phyloP scores from a whole-genome alignment of 345 rosid genomes.

The Brassica napus region DNA sequence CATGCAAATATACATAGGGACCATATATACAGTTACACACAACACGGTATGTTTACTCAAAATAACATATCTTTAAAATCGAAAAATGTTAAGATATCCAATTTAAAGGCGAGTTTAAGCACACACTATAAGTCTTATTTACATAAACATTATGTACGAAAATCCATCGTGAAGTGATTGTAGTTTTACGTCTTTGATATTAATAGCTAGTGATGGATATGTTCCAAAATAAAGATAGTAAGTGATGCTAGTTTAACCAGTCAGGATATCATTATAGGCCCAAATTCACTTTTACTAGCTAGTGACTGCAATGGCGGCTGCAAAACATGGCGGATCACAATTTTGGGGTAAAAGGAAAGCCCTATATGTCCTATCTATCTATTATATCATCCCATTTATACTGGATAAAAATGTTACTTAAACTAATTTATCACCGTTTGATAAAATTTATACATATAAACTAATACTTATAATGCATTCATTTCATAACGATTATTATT shows the following conservation, averaged over 20 bases:
- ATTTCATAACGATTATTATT: not conserved
- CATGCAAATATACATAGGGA: constrained; percentile 18
- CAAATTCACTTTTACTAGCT: not conserved
- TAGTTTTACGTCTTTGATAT: not conserved
- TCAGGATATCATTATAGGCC: not conserved
- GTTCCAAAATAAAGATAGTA: not conserved
- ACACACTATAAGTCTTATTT: not conserved
- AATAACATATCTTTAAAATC: not conserved
- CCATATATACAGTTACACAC: not conserved
- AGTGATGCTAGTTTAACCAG: not conserved
- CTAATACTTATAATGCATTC: not conserved
- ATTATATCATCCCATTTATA: not conserved
- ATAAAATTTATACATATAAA: not conserved
- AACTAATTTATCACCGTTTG: not conserved
- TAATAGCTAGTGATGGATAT: not conserved
- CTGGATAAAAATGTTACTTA: not conserved
- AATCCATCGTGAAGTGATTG: not conserved
- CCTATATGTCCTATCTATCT: not conserved
- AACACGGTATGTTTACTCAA: not conserved
- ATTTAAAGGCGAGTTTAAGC: not conserved
- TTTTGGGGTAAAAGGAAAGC: not conserved
- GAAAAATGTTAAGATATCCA: not conserved
- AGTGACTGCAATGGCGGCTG: not conserved
- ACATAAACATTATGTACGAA: not conserved
- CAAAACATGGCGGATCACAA: not conserved